Evolutionary conservation across 2,329 filamentous ascomycete genomes (phyloP).

Genomic region (Stachybotrys echinatus): DNA sequence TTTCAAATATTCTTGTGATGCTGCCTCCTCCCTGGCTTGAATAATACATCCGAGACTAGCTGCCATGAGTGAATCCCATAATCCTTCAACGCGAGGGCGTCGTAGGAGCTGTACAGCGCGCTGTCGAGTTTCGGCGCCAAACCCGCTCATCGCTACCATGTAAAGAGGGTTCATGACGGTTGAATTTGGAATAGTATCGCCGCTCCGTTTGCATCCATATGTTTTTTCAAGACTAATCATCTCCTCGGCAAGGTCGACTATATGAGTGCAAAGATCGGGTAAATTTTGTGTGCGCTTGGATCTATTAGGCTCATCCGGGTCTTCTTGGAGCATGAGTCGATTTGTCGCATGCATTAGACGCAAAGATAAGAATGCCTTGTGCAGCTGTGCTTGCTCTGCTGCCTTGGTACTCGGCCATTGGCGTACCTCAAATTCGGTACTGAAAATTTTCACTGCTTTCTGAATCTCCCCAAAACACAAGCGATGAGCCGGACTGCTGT

Average conservation of each 20-base stretch:
- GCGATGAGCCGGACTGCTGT: not conserved
- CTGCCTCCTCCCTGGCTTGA: not conserved
- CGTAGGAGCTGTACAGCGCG: not conserved
- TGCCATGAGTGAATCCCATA: not conserved
- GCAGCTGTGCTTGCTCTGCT: not conserved
- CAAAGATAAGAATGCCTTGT: not conserved
- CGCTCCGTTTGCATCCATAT: not conserved
- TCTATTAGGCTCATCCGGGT: not conserved
- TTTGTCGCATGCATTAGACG: not conserved
- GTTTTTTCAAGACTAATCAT: not conserved
- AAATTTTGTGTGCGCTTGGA: not conserved
- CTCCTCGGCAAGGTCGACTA: not conserved
- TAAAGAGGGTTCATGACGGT: conserved; percentile 1
- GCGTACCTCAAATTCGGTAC: not conserved
- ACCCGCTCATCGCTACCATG: not conserved
- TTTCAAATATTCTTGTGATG: not conserved
- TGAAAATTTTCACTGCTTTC: not conserved
- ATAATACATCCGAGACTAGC: not conserved
- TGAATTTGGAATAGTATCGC: not conserved
- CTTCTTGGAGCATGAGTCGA: not conserved
- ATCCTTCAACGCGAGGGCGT: not conserved
- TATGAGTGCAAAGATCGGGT: not conserved
- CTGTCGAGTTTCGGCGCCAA: not conserved
- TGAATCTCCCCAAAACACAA: not conserved
- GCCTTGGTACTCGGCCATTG: not conserved